A percentile compares a stretch with the other conserved stretches of the same genome.
These are phyloP conservation scores for Aspergillus glaucus DNA, from an alignment of 2,329 filamentous ascomycete species.

Conservation along the genomic window DNA sequence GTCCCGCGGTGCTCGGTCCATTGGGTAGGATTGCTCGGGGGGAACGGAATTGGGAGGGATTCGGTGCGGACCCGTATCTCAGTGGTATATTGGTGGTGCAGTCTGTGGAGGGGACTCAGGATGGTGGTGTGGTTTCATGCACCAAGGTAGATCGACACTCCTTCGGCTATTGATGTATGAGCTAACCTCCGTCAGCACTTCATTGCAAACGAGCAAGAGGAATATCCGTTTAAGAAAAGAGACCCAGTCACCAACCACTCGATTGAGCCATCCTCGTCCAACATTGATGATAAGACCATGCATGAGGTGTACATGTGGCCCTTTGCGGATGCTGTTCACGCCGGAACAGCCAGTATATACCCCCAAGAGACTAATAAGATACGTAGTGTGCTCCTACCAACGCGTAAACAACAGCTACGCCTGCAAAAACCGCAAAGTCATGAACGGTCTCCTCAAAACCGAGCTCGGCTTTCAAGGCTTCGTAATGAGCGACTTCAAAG, in stretches of 20 bases:
- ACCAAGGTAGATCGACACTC: constrained; percentile 9
- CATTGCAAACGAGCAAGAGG: constrained; percentile 63
- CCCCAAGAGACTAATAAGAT: constrained; percentile 42
- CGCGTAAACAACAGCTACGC: constrained; percentile 74
- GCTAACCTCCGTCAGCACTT: constrained; percentile 52
- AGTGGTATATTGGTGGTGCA: constrained; percentile 34
- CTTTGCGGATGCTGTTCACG: constrained; percentile 64
- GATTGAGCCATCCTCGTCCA: constrained; percentile 21
- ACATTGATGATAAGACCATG: constrained; percentile 65
- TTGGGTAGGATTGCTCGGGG: constrained; percentile 36
- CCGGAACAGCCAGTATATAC: constrained; percentile 47
- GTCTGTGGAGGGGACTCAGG: constrained; percentile 39
- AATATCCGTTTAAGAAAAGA: constrained; percentile 21
- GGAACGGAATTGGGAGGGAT: constrained; percentile 43
- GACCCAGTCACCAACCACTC: neutral
- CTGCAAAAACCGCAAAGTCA: constrained; percentile 70
- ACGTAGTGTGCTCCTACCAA: constrained; percentile 44
- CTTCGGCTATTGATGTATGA: constrained; percentile 26
- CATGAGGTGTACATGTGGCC: constrained; percentile 76
- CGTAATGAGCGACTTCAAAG: constrained; percentile 74
- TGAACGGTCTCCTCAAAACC: constrained; percentile 71
- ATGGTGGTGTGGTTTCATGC: constrained; percentile 34
- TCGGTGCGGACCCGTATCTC: constrained; percentile 35
- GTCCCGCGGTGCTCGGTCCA: constrained; percentile 31
- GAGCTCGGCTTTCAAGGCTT: constrained; percentile 79